Conservation (phyloP, 345 rosid species). For the Acer negundo region DNA sequence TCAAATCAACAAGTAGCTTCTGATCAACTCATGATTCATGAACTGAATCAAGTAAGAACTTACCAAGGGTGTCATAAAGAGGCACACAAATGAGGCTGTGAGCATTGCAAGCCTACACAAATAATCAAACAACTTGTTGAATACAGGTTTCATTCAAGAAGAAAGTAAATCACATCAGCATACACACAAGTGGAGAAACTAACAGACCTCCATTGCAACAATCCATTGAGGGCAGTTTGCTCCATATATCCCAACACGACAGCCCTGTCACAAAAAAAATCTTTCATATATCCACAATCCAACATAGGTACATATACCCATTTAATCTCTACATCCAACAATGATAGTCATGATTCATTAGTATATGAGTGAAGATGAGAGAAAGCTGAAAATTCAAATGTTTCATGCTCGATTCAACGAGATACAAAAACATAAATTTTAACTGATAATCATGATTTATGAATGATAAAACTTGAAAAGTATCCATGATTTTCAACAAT, state of each 20-base stretch:
- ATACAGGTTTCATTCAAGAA: neutral
- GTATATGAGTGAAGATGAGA: too few species aligned
- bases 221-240: conserved; percentile 95
- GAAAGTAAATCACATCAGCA: neutral
- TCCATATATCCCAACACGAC: conserved; percentile 86
- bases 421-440: too few species aligned
- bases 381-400: too few species aligned
- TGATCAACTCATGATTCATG: neutral
- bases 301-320: too few species aligned
- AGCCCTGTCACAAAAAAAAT: conserved; percentile 50
- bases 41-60: conserved; percentile 4
- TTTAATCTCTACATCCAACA: too few species aligned
- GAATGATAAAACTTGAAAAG: too few species aligned
- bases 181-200: neutral
- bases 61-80: conserved; percentile 96
- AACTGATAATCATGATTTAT: too few species aligned
- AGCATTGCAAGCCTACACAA: conserved; percentile 78
- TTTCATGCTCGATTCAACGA: too few species aligned
- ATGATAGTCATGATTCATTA: too few species aligned
- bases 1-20: neutral
- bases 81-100: conserved; percentile 87
- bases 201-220: conserved; percentile 87
- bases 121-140: conserved; percentile 13
- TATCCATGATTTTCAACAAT: too few species aligned
- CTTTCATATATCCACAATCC: neutral